phyloP scores from a whole-genome alignment of 2,329 filamentous ascomycete species.

The Orbilia ellipsospora region DNA sequence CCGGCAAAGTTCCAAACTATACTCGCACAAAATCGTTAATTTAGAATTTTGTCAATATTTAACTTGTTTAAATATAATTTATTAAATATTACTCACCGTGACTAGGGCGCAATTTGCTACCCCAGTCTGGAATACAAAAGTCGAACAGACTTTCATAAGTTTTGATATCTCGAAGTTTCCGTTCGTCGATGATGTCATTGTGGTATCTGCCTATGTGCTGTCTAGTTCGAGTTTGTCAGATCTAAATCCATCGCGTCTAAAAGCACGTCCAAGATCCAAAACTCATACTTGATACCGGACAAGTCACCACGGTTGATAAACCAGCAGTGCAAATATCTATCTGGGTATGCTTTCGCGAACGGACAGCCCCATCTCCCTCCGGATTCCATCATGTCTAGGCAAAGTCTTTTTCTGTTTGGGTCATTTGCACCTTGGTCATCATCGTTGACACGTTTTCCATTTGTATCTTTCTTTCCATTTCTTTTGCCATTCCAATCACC shows the following conservation, averaged over 20 bases:
- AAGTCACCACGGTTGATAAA: not conserved
- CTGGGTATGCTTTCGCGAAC: not conserved
- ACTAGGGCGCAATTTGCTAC: no score
- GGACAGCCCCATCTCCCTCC: conserved; percentile 5
- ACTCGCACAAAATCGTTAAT: no score
- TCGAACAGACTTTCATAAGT: not conserved
- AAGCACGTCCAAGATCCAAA: no score
- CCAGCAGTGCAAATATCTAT: conserved; percentile 6
- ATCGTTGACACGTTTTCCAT: not conserved
- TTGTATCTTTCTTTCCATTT: not conserved
- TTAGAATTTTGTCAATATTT: no score
- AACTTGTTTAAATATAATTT: no score
- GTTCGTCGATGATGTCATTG: not conserved
- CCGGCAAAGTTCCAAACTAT: no score
- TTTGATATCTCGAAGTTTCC: not conserved
- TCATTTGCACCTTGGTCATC: conserved; percentile 4
- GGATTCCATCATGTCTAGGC: not conserved
- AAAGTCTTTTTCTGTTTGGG: not conserved
- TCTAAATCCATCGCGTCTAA: not conserved
- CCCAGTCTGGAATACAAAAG: no score
- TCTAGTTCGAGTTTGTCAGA: not conserved
- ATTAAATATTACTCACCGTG: no score
- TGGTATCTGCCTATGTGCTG: conserved; percentile 1
- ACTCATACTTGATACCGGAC: conserved; percentile 6
- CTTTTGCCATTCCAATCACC: not conserved